Conservation (phyloP, 1,284 basidiomycete species). For the Ganoderma meredithae region DNA sequence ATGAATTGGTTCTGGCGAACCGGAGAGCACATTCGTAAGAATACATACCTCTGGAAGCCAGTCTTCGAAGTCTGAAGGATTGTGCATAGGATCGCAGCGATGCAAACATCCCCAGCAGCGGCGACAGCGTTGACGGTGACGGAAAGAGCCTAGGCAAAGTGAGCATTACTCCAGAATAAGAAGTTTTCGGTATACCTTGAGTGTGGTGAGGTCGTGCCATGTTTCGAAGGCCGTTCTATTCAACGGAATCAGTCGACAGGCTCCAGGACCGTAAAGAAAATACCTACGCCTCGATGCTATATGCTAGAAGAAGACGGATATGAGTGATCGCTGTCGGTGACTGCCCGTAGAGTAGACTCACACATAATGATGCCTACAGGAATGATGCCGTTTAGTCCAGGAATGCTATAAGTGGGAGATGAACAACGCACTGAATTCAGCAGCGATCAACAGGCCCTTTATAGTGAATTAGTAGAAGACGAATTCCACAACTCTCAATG, state of each 20-base stretch:
- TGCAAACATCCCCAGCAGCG: conserved; percentile 56
- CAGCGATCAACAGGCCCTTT: conserved; percentile 51
- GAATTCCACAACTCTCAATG: neutral
- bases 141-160: conserved; percentile 50
- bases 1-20: conserved; percentile 34
- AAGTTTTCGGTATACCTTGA: conserved; percentile 49
- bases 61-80: conserved; percentile 59
- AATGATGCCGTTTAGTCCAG: neutral
- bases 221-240: conserved; percentile 36
- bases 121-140: conserved; percentile 62
- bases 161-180: neutral
- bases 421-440: conserved; percentile 51
- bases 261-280: too few relatives aligned
- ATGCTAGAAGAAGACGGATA: conserved; percentile 16
- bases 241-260: neutral
- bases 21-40: conserved; percentile 37
- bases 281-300: conserved; percentile 26
- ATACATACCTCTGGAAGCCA: conserved; percentile 51
- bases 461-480: conserved; percentile 3
- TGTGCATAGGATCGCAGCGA: conserved; percentile 54
- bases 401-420: neutral
- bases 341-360: neutral
- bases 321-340: neutral
- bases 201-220: conserved; percentile 50
- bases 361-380: conserved; percentile 11